phyloP scores from a whole-genome alignment of 345 rosid species.

The Eucalyptus polybractea region DNA sequence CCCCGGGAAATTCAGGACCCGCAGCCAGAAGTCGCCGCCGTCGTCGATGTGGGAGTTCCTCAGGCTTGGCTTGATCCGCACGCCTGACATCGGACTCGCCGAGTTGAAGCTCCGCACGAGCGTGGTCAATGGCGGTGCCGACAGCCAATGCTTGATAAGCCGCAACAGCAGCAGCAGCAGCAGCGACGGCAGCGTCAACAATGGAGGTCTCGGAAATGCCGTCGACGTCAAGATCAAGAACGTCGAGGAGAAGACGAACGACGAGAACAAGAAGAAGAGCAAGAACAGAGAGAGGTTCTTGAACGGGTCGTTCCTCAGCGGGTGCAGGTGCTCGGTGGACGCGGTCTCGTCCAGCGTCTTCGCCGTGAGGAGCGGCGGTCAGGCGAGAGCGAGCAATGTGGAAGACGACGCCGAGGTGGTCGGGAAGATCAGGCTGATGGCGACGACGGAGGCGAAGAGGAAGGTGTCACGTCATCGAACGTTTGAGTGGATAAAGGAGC shows the following conservation, averaged over 20 bases:
- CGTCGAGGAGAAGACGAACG: neutral
- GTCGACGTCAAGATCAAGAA: neutral
- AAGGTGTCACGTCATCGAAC: constrained; percentile 63
- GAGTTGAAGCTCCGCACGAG: constrained; percentile 24
- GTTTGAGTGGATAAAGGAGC: constrained; percentile 79
- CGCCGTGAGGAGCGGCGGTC: constrained; percentile 1
- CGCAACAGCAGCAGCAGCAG: constrained; percentile 49
- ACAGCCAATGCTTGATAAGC: constrained; percentile 30
- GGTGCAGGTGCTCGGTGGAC: constrained; percentile 67
- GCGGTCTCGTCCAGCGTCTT: constrained; percentile 17
- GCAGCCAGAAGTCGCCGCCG: constrained; percentile 1
- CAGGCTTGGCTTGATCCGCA: constrained; percentile 52
- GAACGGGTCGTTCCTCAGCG: constrained; percentile 24
- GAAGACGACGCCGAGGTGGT: neutral
- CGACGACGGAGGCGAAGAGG: constrained; percentile 12
- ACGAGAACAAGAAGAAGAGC: constrained; percentile 2
- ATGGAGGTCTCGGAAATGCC: neutral
- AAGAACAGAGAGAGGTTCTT: constrained; percentile 3
- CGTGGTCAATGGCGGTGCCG: neutral
- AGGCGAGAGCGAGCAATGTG: neutral
- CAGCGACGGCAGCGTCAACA: constrained; percentile 25
- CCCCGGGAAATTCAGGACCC: neutral
- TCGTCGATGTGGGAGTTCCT: constrained; percentile 61
- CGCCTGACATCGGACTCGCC: constrained; percentile 65
- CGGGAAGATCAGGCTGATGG: neutral